These are phyloP conservation scores for Zizania latifolia DNA, from an alignment of 176 grass and related monocot genomes.

Conservation along the genomic window DNA sequence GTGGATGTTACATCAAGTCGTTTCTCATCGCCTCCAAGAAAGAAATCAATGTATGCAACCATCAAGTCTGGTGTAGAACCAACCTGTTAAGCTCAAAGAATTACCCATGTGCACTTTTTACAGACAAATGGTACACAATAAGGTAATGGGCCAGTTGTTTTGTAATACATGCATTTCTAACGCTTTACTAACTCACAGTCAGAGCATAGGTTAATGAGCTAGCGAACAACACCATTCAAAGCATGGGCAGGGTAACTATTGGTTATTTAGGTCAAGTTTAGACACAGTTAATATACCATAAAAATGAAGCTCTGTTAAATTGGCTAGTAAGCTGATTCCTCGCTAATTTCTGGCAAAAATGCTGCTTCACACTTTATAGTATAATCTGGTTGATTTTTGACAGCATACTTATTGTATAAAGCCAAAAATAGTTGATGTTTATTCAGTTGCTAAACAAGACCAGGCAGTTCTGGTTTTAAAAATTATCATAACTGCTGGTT, in stretches of 20 bases:
- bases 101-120: neutral
- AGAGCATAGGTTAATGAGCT: neutral
- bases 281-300: slow-evolving; percentile 3
- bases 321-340: neutral
- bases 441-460: neutral
- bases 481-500: neutral
- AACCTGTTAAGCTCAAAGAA: slow-evolving; percentile 54
- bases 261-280: neutral
- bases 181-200: neutral
- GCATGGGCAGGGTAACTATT: neutral
- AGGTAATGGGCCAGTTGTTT: neutral
- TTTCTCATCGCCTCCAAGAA: slow-evolving; percentile 96
- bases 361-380: neutral
- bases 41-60: slow-evolving; percentile 99
- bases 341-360: slow-evolving; percentile 1
- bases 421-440: neutral
- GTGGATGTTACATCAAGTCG: slow-evolving; percentile 71
- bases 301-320: slow-evolving; percentile 1
- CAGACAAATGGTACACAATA: neutral
- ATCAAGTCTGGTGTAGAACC: slow-evolving; percentile 94
- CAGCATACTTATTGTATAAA: neutral
- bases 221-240: neutral
- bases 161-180: neutral
- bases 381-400: neutral
- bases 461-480: neutral